phyloP scores from a whole-genome alignment of 768 basidiomycete species.

The Cubamyces sp. region DNA sequence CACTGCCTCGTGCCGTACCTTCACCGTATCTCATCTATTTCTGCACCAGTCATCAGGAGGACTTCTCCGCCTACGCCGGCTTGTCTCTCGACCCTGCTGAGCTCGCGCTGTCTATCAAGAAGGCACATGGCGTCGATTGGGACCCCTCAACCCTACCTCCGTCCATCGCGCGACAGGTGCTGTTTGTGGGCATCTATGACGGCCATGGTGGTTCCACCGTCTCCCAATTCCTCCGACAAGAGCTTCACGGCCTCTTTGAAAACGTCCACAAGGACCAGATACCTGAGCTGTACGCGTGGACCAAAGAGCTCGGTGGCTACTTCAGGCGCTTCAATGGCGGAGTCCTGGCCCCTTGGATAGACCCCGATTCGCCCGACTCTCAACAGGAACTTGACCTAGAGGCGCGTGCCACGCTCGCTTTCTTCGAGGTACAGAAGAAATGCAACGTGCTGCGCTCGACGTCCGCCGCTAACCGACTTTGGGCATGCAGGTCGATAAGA shows the following conservation, averaged over 20 bases:
- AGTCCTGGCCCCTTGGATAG: conserved; percentile 68
- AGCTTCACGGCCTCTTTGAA: conserved; percentile 86
- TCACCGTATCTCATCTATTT: not conserved
- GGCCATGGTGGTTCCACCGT: conserved; percentile 94
- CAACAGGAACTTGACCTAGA: conserved; percentile 65
- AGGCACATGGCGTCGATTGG: conserved; percentile 71
- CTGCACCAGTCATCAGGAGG: conserved; percentile 79
- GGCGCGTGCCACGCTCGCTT: conserved; percentile 83
- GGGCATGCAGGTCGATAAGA: conserved; percentile 66
- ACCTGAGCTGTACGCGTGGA: conserved; percentile 76
- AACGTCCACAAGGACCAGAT: conserved; percentile 71
- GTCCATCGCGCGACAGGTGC: conserved; percentile 69
- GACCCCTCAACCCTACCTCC: conserved; percentile 58
- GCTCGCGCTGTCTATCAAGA: conserved; percentile 65
- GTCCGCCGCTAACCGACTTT: not conserved
- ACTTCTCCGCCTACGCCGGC: conserved; percentile 77
- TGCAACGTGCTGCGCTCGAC: not conserved
- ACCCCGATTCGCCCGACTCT: conserved; percentile 32
- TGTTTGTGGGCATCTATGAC: conserved; percentile 91
- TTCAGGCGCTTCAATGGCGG: conserved; percentile 90
- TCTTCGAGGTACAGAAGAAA: conserved; percentile 68
- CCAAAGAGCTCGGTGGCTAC: conserved; percentile 84
- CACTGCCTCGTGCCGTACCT: not conserved
- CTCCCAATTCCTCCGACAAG: conserved; percentile 81
- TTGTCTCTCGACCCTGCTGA: conserved; percentile 79